Evolutionary conservation across 2,329 filamentous ascomycete species (phyloP), one percentile per base, ranked within the genome.

Genomic region (Nannizzia gypsea): DNA sequence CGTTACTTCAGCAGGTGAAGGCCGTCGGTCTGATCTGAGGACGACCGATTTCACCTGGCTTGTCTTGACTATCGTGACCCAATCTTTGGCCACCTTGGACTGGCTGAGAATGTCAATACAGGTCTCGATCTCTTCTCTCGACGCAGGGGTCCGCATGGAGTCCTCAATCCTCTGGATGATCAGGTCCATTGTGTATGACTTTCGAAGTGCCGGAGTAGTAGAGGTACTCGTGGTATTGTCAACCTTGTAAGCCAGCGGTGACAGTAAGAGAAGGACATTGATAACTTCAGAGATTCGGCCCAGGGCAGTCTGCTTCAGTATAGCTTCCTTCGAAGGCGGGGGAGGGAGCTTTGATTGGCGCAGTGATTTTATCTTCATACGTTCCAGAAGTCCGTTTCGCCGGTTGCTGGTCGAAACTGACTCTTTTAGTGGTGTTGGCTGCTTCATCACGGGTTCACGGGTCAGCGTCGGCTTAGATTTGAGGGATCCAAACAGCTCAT

Each of bases 311-410:
- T 78, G 80, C 11, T 85, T 84, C 63, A 81, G 76, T 2, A 88
- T 73, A 65, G 84, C 79, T 17, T 77, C 79, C 22, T 80, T 76
- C 0, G 80, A 75, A 0, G 79, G 80, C 0, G 61, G 77, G 60
- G 61, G 74, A 57, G 62, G 74, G 64, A 63, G 75, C 67, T 69
- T 81, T 70, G 69, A 81, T 77, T 74, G 75, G 31, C 67, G 70
- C 38, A 65, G 72, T 65, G 88, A 82, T 75, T 92, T 92, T 59
- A 81, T 78, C 63, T 87, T 85, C 64, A 95, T 82, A 56, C 88
- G 85, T 70, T 91, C 88, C 60, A 93, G 78, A 24, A 95, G 81
- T 58, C 82, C 83, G 76, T 87, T 84, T 57, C 73, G 71, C 17
- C 75, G 74, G 46, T 69, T 68, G 26, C 59, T 64, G 6, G 68